Evolutionary conservation across 2,329 filamentous ascomycete species (phyloP).

Genomic region (Cercospora janseana): DNA sequence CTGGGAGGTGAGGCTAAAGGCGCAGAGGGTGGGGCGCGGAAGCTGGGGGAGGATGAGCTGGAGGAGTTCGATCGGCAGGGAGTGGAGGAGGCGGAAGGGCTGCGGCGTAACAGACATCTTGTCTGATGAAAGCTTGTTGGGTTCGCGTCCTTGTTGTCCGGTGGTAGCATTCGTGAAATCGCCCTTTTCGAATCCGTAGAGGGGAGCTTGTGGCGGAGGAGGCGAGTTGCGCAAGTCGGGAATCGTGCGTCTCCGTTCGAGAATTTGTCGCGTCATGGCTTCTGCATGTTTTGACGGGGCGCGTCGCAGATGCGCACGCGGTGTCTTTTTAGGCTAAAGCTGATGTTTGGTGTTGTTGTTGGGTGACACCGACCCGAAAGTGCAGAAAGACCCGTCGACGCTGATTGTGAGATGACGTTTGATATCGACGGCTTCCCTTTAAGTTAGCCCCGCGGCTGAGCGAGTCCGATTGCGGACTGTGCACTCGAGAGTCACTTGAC

Average conservation of each 20-base stretch:
- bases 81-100: conserved; percentile 11
- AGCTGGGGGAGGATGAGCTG: conserved; percentile 42
- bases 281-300: not conserved
- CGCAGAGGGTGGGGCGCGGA: conserved; percentile 33
- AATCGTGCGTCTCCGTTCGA: conserved; percentile 2
- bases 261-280: conserved; percentile 3
- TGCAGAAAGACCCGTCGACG: too few species aligned
- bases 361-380: not conserved
- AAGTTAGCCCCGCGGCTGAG: too few species aligned
- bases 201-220: not conserved
- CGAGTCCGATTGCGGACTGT: too few species aligned
- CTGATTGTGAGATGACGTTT: conserved; percentile 4
- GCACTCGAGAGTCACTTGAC: too few species aligned
- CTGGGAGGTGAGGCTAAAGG: conserved; percentile 38
- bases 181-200: conserved; percentile 6
- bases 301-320: not conserved
- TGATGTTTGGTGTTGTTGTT: not conserved
- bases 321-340: not conserved
- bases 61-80: conserved; percentile 45
- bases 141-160: not conserved
- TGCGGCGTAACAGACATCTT: too few species aligned
- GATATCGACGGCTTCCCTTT: not conserved
- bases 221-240: conserved; percentile 1
- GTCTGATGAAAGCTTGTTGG: not conserved
- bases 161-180: not conserved